Conservation (phyloP, 2,329 filamentous ascomycete genomes). For the Colletotrichum plurivorum region DNA sequence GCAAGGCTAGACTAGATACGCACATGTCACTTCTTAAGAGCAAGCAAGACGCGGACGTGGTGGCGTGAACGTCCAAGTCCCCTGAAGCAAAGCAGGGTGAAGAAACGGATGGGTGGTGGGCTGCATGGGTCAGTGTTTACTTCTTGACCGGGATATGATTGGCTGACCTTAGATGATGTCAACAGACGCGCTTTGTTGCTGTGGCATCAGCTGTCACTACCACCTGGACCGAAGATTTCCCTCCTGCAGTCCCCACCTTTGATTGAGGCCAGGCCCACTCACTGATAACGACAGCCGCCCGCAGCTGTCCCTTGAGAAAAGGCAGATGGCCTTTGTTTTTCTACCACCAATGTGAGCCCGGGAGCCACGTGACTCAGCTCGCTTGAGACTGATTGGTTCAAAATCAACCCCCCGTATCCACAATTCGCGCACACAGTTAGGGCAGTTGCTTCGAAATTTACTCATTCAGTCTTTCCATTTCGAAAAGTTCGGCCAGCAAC, state of each 20-base stretch:
- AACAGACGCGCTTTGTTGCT: conserved; percentile 40
- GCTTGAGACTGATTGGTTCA: too few species aligned
- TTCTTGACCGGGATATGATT: conserved; percentile 22
- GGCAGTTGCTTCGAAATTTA: neutral
- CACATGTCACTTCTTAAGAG: conserved; percentile 36
- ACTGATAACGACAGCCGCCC: too few species aligned
- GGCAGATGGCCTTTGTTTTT: too few species aligned
- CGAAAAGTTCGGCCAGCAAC: conserved; percentile 37
- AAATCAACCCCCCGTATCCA: too few species aligned
- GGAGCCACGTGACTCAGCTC: too few species aligned
- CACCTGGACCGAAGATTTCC: conserved; percentile 13
- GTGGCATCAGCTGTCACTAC: conserved; percentile 28
- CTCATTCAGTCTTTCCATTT: conserved; percentile 5
- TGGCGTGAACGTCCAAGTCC: conserved; percentile 43
- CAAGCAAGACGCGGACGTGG: conserved; percentile 34
- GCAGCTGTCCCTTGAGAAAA: too few species aligned
- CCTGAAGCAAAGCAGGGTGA: conserved; percentile 32
- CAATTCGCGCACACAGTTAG: conserved; percentile 1
- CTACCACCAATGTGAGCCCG: too few species aligned
- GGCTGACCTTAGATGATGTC: conserved; percentile 24
- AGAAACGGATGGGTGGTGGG: conserved; percentile 37
- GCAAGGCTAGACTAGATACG: conserved; percentile 10
- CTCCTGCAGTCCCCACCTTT: neutral
- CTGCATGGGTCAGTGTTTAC: conserved; percentile 39
- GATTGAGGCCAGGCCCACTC: too few species aligned